A percentile compares a stretch with the other conserved stretches of the same genome.
Evolutionary conservation across 75 land plant genomes (phyloP).

Genomic region (Cupressus sempervirens): DNA sequence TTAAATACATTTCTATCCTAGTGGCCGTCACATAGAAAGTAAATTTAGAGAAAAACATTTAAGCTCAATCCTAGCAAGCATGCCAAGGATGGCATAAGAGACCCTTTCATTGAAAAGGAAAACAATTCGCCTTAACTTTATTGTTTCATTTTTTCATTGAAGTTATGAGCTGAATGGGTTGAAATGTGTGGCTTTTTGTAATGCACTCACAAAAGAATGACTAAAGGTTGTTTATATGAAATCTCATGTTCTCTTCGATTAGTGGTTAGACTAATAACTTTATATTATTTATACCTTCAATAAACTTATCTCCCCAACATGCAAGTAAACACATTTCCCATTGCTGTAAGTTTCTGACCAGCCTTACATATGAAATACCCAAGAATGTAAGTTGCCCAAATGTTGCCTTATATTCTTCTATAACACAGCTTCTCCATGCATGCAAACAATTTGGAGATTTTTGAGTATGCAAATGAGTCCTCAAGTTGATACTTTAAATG

Average conservation of each 20-base stretch:
- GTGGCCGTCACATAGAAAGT: not conserved
- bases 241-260: not conserved
- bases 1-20: not conserved
- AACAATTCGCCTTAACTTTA: not conserved
- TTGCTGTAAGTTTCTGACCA: not conserved
- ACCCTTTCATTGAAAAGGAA: not conserved
- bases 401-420: not conserved
- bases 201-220: not conserved
- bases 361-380: not conserved
- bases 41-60: not conserved
- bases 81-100: not conserved
- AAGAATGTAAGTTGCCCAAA: not conserved
- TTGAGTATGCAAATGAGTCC: not conserved
- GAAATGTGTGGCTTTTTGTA: no score
- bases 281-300: not conserved
- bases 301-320: no score
- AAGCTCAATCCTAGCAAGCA: not conserved
- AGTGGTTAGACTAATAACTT: not conserved
- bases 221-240: not conserved
- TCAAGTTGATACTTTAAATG: no score
- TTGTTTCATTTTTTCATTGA: no score
- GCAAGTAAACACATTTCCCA: not conserved
- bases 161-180: not conserved
- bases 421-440: not conserved
- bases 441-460: no score